Percentiles rank a stretch among this genome's conserved stretches.
These are phyloP conservation scores for Tephrocybe sp. DNA, from an alignment of 768 basidiomycete genomes.

Conservation along the genomic window DNA sequence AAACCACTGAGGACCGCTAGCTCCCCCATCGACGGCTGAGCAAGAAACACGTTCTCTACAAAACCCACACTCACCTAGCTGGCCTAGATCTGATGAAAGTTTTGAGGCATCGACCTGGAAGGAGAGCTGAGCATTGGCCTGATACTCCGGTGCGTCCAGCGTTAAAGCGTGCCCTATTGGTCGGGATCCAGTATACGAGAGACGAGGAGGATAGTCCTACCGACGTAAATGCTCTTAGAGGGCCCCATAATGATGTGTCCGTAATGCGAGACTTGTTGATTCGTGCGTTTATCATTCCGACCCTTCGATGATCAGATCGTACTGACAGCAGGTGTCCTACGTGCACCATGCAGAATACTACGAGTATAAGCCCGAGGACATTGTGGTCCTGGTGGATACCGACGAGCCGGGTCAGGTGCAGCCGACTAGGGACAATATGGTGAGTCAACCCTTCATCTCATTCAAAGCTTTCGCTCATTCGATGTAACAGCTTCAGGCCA, in stretches of 20 bases:
- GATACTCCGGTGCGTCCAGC: slow-evolving; percentile 5
- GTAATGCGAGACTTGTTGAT: slow-evolving; percentile 34
- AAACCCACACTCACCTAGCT: no score
- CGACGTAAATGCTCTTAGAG: slow-evolving; percentile 22
- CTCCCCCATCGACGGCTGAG: no score
- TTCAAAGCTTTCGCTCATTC: no score
- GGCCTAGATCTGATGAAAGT: slow-evolving; percentile 19
- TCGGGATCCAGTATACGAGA: slow-evolving; percentile 33
- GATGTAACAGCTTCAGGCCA: slow-evolving; percentile 39
- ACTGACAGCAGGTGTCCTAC: no score
- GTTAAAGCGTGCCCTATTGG: slow-evolving; percentile 33
- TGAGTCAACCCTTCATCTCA: slow-evolving; percentile 22
- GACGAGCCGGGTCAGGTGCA: slow-evolving; percentile 24
- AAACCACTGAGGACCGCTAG: no score
- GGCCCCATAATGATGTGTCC: slow-evolving; percentile 38
- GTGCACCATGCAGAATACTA: slow-evolving; percentile 35
- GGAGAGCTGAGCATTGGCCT: slow-evolving; percentile 11
- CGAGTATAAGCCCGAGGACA: slow-evolving; percentile 36
- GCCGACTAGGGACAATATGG: slow-evolving; percentile 48
- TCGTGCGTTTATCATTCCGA: slow-evolving; percentile 29
- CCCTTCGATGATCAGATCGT: no score
- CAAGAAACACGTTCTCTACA: no score
- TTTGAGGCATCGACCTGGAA: slow-evolving; percentile 10
- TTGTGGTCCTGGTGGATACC: slow-evolving; percentile 46
- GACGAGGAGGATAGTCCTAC: slow-evolving; percentile 14